Evolutionary conservation across 179 eudicot species (phyloP).

Genomic region (Nepenthes alata): DNA sequence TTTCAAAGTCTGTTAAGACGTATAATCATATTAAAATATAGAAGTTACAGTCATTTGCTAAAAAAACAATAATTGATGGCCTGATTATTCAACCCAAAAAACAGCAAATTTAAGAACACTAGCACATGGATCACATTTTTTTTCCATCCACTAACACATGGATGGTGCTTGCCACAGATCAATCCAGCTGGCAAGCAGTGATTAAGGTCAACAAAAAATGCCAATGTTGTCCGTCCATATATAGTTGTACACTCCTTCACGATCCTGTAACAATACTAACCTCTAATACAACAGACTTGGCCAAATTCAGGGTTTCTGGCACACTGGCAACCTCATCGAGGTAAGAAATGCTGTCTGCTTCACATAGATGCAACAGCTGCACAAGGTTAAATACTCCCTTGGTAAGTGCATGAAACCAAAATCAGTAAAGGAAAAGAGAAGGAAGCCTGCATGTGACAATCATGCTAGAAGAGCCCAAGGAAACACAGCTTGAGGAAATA

Average conservation of each 20-base stretch:
- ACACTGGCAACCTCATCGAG: slow-evolving; percentile 80
- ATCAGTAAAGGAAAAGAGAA: no score
- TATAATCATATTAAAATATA: no score
- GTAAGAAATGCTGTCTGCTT: slow-evolving; percentile 74
- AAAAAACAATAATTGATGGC: no score
- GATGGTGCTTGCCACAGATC: no score
- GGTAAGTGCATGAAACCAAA: slow-evolving; percentile 5
- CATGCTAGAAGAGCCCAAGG: neutral
- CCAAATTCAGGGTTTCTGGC: slow-evolving; percentile 57
- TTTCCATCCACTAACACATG: no score
- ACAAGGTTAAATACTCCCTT: slow-evolving; percentile 10
- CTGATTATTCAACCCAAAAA: no score
- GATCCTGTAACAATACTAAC: slow-evolving; percentile 24
- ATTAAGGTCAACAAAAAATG: neutral
- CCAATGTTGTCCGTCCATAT: neutral
- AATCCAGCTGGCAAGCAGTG: neutral
- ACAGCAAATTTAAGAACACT: no score
- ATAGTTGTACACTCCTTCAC: neutral
- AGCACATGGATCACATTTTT: no score
- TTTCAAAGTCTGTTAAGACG: no score
- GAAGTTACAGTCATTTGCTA: no score
- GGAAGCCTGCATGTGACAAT: neutral
- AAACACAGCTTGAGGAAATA: neutral
- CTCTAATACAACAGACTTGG: slow-evolving; percentile 69
- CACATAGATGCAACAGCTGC: slow-evolving; percentile 89